phyloP scores from a whole-genome alignment of 2,329 filamentous ascomycete species.

The Nannizzia gypsea region DNA sequence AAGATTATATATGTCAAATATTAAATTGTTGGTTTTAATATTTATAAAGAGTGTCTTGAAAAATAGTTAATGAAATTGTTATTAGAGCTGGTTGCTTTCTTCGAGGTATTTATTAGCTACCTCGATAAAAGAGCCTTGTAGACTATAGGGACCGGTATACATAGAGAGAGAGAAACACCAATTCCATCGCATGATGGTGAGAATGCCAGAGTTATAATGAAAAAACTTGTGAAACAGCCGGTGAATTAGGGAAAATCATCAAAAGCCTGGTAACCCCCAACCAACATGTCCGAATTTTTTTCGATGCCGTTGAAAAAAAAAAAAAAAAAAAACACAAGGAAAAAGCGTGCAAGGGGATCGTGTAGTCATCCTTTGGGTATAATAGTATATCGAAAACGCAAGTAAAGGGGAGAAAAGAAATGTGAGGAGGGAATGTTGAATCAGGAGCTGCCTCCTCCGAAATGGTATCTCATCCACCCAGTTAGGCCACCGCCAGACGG shows the following conservation, averaged over 20 bases:
- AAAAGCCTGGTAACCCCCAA: neutral
- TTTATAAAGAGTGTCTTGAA: too few relatives aligned
- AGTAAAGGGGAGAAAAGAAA: neutral
- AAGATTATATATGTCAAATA: too few relatives aligned
- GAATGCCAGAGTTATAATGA: neutral
- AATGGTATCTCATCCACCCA: constrained; percentile 15
- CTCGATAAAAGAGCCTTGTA: neutral
- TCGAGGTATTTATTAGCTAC: too few relatives aligned
- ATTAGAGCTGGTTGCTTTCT: too few relatives aligned
- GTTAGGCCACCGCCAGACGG: constrained; percentile 5
- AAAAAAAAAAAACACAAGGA: neutral
- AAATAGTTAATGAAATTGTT: too few relatives aligned
- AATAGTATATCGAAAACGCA: neutral
- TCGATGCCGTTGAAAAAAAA: neutral
- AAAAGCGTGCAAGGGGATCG: neutral
- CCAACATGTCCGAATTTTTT: neutral
- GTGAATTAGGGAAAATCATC: neutral
- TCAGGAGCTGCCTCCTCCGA: constrained; percentile 7
- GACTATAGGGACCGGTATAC: neutral
- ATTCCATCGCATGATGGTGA: neutral
- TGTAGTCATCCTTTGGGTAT: neutral
- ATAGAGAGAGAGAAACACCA: neutral
- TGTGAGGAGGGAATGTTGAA: neutral
- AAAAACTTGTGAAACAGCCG: neutral
- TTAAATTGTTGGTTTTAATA: too few relatives aligned